Evolutionary conservation across 2,329 filamentous ascomycete species (phyloP).

Genomic region (Fusarium piperis): DNA sequence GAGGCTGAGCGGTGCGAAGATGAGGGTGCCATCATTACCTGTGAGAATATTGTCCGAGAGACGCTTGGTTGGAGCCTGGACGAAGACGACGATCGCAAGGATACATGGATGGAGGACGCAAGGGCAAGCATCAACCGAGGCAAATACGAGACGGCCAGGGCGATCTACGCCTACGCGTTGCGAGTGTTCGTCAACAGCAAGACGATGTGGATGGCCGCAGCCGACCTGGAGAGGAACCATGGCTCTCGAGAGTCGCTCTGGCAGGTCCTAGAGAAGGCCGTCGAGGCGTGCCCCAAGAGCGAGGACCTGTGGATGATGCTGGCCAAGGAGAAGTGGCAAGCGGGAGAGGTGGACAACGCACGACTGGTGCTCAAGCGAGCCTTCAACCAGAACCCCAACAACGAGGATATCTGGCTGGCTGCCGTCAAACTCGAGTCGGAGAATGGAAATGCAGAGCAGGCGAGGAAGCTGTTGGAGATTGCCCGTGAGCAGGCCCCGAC

Average conservation of each 20-base stretch:
- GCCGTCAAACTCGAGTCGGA: slow-evolving; percentile 97
- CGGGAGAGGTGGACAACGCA: slow-evolving; percentile 87
- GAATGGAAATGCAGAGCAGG: slow-evolving; percentile 82
- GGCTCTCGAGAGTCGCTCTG: slow-evolving; percentile 85
- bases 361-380: slow-evolving; percentile 86
- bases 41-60: slow-evolving; percentile 88
- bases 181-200: slow-evolving; percentile 89
- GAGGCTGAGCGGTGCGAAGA: slow-evolving; percentile 96
- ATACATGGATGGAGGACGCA: slow-evolving; percentile 95
- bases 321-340: slow-evolving; percentile 92
- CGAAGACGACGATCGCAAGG: slow-evolving; percentile 95
- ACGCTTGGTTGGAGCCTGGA: slow-evolving; percentile 94
- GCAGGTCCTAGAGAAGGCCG: slow-evolving; percentile 88
- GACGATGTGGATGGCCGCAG: slow-evolving; percentile 89
- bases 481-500: slow-evolving; percentile 91
- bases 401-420: slow-evolving; percentile 97
- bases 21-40: slow-evolving; percentile 87
- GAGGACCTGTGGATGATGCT: slow-evolving; percentile 96
- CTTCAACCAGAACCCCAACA: slow-evolving; percentile 95
- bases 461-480: slow-evolving; percentile 80
- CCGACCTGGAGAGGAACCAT: slow-evolving; percentile 90
- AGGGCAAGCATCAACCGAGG: slow-evolving; percentile 82
- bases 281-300: slow-evolving; percentile 90
- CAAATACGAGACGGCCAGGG: slow-evolving; percentile 88
- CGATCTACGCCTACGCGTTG: slow-evolving; percentile 91